Conservation (phyloP, 2,329 filamentous ascomycete species). For the Diplocarpon mali region DNA sequence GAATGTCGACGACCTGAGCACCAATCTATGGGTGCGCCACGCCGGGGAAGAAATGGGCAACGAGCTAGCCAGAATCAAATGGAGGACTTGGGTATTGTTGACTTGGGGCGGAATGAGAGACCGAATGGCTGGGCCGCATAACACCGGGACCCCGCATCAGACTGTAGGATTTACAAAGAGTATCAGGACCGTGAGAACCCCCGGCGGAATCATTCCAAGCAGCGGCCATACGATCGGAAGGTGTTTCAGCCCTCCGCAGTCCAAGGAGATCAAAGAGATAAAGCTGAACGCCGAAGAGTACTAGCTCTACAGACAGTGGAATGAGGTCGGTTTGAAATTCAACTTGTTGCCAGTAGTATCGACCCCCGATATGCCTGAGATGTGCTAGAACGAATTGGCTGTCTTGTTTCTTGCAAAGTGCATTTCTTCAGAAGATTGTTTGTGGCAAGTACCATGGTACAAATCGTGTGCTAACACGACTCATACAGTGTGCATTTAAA, state of each 20-base stretch:
- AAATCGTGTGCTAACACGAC: no score
- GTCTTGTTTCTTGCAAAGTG: no score
- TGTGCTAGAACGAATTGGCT: no score
- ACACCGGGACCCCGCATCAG: not conserved
- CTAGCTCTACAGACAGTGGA: not conserved
- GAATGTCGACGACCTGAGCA: not conserved
- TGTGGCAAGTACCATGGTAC: no score
- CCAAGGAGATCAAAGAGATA: conserved; percentile 1
- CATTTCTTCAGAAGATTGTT: no score
- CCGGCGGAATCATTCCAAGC: not conserved
- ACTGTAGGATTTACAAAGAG: conserved; percentile 1
- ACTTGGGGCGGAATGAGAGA: conserved; percentile 3
- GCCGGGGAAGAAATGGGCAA: not conserved
- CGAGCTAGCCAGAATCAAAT: not conserved
- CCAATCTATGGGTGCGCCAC: conserved; percentile 2
- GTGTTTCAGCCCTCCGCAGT: not conserved
- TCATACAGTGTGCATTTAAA: no score
- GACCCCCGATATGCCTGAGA: no score
- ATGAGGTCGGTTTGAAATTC: no score
- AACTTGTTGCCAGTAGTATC: no score
- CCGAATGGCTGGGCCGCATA: conserved; percentile 1
- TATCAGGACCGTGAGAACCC: not conserved
- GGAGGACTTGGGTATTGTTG: conserved; percentile 1
- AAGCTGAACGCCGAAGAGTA: not conserved
- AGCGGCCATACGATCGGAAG: not conserved